Base-by-base conservation (phyloP, 257 asterid species). In the Verbascum thapsus region DNA sequence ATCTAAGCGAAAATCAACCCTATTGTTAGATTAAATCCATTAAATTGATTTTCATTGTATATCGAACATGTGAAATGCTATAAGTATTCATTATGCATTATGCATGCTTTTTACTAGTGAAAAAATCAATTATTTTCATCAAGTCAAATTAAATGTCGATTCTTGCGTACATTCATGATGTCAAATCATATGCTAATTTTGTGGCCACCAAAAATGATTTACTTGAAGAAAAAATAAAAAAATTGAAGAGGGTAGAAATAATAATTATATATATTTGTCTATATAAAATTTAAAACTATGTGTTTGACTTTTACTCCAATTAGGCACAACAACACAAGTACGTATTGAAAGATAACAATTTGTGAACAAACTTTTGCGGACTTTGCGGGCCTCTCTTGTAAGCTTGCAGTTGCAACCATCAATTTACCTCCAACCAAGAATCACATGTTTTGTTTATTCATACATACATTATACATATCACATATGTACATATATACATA, bases 331-430 rank as follows among this genome's bases (percentile, higher is more conserved):
- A 41, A 57, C 53, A 58, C 30, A 17, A 66, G 42, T 47, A 41
- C 19, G 23, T 18, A 19, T 17, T 0, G 13, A 40, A 8, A 56
- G 58, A 47, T 19, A 16, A 42, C 40, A 40, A 9, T 8, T 15
- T 17, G 43, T 17, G 47, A 2, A 15, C 35, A 9, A 23, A 2
- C 26, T 15, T 58, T 43, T 26, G 75, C 79, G 73, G 66, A 67
- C 60, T 77, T 66, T 65, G 7, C 68, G 71, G 72, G 71, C 37
- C 26, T 39, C 30, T 35, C 63, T 79, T 82, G 88, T 71, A 69
- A 38, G 65, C 62, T 74, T 82, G 76, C 18, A 48, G 20, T 4
- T 16, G 18, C 69, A 43, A 47, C 45, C 49, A 73, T 57, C 83
- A 69, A 77, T 35, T 74, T 71, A 48, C 64, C 48, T 47, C 40